Evolutionary conservation across 2,329 filamentous ascomycete genomes (phyloP).

Genomic region (Aspergillus floridensis): DNA sequence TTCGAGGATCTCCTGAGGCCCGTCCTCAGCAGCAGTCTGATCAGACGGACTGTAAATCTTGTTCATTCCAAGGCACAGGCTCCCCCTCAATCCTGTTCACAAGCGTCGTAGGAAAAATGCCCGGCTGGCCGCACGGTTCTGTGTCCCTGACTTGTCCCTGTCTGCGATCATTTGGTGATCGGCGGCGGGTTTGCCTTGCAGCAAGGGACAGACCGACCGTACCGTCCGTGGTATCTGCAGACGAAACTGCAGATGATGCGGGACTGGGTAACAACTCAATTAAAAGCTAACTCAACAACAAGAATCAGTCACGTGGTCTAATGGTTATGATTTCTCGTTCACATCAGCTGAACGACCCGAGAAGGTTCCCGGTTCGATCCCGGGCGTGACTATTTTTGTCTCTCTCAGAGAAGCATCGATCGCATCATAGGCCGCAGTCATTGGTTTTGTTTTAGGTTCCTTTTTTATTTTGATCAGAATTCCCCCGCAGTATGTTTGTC

Average conservation of each 20-base stretch:
- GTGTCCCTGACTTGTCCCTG: not conserved
- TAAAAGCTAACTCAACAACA: not conserved
- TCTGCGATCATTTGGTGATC: not conserved
- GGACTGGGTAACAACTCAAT: no score
- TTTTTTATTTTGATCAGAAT: no score
- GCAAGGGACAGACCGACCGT: not conserved
- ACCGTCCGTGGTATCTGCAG: not conserved
- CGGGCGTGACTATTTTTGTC: conserved; percentile 35
- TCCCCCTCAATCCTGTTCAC: conserved; percentile 4
- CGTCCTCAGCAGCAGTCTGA: not conserved
- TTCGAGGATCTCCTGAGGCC: not conserved
- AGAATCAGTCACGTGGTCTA: conserved; percentile 33
- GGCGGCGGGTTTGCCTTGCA: not conserved
- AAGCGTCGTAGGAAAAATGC: not conserved
- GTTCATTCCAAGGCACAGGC: not conserved
- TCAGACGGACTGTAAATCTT: conserved; percentile 3
- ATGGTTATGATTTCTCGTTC: conserved; percentile 44
- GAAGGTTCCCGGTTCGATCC: conserved; percentile 42
- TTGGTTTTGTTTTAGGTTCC: no score
- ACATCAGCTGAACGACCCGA: conserved; percentile 34
- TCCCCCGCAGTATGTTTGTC: not conserved
- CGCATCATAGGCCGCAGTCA: not conserved
- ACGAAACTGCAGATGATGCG: not conserved
- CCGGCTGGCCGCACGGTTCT: not conserved
- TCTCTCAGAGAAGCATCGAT: not conserved